Conservation (phyloP, 768 basidiomycete species). For the Lactarius pseudohatsudake region DNA sequence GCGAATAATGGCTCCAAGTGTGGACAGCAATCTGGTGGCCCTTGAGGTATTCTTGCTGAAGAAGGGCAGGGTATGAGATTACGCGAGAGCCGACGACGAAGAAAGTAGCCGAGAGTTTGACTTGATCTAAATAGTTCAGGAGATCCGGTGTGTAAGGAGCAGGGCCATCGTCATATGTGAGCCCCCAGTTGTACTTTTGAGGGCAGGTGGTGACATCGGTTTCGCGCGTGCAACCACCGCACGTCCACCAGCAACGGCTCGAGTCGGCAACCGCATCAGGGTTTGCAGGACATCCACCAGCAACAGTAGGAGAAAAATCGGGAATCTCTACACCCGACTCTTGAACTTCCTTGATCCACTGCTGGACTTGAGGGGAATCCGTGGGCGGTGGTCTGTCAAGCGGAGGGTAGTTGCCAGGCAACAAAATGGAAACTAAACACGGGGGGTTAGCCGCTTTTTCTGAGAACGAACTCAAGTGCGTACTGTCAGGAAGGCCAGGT, state of each 20-base stretch:
- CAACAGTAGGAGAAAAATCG: conserved; percentile 44
- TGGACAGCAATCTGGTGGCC: conserved; percentile 77
- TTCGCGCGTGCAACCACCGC: conserved; percentile 64
- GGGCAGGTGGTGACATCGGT: conserved; percentile 79
- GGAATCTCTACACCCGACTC: conserved; percentile 61
- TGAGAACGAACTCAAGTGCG: conserved; percentile 13
- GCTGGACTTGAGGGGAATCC: conserved; percentile 60
- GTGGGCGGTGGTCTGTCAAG: conserved; percentile 62
- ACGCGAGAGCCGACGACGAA: conserved; percentile 84
- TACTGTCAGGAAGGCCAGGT: conserved; percentile 38
- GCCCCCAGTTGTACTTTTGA: conserved; percentile 55
- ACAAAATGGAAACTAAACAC: conserved; percentile 14
- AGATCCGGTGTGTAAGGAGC: conserved; percentile 74
- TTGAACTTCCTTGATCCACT: conserved; percentile 67
- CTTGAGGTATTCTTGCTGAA: conserved; percentile 73
- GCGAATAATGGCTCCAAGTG: conserved; percentile 69
- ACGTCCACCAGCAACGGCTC: conserved; percentile 78
- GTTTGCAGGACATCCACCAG: conserved; percentile 56
- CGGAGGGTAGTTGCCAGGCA: conserved; percentile 52
- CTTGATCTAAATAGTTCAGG: conserved; percentile 62
- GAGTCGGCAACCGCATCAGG: conserved; percentile 47
- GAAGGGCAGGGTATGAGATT: conserved; percentile 63
- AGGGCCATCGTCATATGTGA: conserved; percentile 79
- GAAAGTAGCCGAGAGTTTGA: conserved; percentile 77
- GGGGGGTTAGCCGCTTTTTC: background rate